These are phyloP conservation scores for Verticillium dahliae DNA, from an alignment of 2,329 filamentous ascomycete genomes.

Conservation along the genomic window DNA sequence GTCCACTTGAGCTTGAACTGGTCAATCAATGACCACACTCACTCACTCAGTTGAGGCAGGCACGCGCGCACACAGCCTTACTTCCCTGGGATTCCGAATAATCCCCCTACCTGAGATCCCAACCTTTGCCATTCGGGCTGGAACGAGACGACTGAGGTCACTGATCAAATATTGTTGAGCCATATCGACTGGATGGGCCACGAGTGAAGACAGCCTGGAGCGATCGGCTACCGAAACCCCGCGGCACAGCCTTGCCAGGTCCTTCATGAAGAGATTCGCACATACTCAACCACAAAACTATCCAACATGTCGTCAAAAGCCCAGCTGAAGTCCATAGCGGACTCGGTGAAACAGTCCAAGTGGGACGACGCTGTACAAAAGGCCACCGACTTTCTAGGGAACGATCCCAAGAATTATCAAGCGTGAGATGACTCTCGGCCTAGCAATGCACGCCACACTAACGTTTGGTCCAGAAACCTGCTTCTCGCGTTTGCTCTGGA, in stretches of 20 bases:
- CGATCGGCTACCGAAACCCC: not conserved
- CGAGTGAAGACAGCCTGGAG: not conserved
- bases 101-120: not conserved
- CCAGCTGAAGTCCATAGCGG: slow-evolving; percentile 73
- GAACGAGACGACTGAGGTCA: not conserved
- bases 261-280: not conserved
- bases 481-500: slow-evolving; percentile 82
- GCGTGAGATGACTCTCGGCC: slow-evolving; percentile 42
- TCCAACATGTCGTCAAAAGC: slow-evolving; percentile 56
- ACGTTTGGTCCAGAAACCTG: slow-evolving; percentile 31
- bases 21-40: not conserved
- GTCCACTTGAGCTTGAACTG: not conserved
- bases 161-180: not conserved
- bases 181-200: not conserved
- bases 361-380: slow-evolving; percentile 70
- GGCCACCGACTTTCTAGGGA: slow-evolving; percentile 61
- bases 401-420: slow-evolving; percentile 75
- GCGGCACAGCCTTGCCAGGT: not conserved
- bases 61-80: not conserved
- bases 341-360: slow-evolving; percentile 70
- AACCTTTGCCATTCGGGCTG: not conserved
- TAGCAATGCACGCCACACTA: slow-evolving; percentile 6
- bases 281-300: not conserved
- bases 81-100: not conserved
- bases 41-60: not conserved